phyloP scores from a whole-genome alignment of 2,329 filamentous ascomycete species.

The Fusarium secorum region DNA sequence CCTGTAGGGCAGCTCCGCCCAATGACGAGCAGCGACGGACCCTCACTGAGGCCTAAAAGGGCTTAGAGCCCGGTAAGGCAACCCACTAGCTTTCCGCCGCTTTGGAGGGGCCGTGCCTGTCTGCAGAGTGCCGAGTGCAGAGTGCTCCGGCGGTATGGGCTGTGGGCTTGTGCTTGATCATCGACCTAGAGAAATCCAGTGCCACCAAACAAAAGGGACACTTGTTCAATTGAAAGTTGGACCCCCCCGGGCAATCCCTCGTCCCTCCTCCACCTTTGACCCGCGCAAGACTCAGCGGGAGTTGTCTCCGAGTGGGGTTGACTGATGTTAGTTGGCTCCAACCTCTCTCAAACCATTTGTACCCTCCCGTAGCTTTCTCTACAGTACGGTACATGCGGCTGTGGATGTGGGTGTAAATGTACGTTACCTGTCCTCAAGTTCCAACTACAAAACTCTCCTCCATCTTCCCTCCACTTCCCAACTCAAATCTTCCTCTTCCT shows the following conservation, averaged over 20 bases:
- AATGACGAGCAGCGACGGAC: neutral
- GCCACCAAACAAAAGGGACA: constrained; percentile 49
- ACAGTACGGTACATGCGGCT: neutral
- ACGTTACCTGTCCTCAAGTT: constrained; percentile 36
- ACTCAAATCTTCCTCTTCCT: constrained; percentile 21
- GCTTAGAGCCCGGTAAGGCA: constrained; percentile 18
- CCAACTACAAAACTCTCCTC: constrained; percentile 49
- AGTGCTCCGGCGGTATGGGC: constrained; percentile 23
- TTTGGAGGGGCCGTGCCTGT: constrained; percentile 31
- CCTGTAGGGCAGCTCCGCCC: constrained; percentile 19
- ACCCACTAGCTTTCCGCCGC: constrained; percentile 16
- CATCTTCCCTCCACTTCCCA: constrained; percentile 35
- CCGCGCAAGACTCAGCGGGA: constrained; percentile 18
- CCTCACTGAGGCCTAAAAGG: neutral
- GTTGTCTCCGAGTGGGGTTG: constrained; percentile 32
- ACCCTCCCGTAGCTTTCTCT: constrained; percentile 2
- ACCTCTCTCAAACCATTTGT: constrained; percentile 13
- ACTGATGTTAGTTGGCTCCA: constrained; percentile 2
- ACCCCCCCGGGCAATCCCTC: constrained; percentile 9
- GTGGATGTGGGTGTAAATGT: constrained; percentile 9
- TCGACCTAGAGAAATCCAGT: constrained; percentile 6
- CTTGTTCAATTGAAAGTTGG: constrained; percentile 53
- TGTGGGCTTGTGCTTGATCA: constrained; percentile 16
- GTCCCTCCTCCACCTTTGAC: constrained; percentile 19
- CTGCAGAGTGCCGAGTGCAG: constrained; percentile 3